Evolutionary conservation across 805 yeast genomes (phyloP), one percentile per base, ranked within the genome.

Genomic region (Candida sonorensis): DNA sequence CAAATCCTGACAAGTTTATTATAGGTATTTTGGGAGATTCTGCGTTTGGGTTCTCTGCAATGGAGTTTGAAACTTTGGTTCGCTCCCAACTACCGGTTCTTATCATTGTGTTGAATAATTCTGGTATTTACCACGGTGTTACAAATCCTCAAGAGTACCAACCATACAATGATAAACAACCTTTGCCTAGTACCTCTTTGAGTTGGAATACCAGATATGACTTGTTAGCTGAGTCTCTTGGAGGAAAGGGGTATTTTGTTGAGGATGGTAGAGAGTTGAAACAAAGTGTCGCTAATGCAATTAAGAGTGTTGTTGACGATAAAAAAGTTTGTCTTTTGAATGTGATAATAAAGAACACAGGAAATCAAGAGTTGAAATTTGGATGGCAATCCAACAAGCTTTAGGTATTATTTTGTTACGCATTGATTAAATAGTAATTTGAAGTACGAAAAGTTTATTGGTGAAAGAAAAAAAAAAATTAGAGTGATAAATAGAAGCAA

Each of bases 1-100:
- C 72, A 0, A 36, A 57, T 10, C 75, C 74, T 1, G 45, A 55
- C 0, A 57, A 62, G 26, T 51, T 59, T 5, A 75, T 77, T 0
- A 53, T 81, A 4, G 72, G 79, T 6, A 72, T 80, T 19, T 81
- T 77, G 50, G 88, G 87, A 6, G 87, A 81, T 50, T 79, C 87
- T 1, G 87, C 87, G 2, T 77, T 80, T 58, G 87, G 87, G 3
- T 80, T 80, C 47, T 73, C 81, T 5, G 84, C 75, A 0, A 67
- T 78, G 66, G 88, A 80, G 42, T 40, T 80, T n/a, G 87, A 81
- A 46, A 80, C 88, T 0, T 72, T 81, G 1, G 73, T 72, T 5
- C 57, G 87, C 26, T 55, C 64, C 17, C 48, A 62, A 3, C 52
- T 79, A 15, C 79, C 80, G 2, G 54, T 77, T 41, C 54, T 78